phyloP scores from a whole-genome alignment of 2,329 filamentous ascomycete genomes.

The Penicillium sp. region DNA sequence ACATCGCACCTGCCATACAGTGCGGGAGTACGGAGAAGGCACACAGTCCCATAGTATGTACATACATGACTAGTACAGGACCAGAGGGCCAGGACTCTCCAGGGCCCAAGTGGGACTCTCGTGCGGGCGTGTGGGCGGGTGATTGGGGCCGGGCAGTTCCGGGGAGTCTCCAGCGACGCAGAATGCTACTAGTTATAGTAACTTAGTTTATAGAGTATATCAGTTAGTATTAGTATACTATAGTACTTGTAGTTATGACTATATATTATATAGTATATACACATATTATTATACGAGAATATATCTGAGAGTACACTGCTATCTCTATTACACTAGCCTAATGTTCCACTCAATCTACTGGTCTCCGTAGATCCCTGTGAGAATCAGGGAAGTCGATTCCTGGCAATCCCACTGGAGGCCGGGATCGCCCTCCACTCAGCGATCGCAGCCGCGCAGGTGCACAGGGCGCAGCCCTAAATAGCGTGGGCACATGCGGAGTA shows the following conservation, averaged over 20 bases:
- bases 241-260: neutral
- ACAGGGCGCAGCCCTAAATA: slow-evolving; percentile 4
- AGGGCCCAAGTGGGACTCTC: slow-evolving; percentile 18
- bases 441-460: neutral
- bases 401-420: neutral
- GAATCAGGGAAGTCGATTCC: neutral
- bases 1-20: too few species aligned
- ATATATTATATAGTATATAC: neutral
- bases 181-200: neutral
- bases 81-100: too few species aligned
- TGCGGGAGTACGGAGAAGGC: too few species aligned
- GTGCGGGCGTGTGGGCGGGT: slow-evolving; percentile 19
- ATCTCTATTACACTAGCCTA: neutral
- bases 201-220: neutral
- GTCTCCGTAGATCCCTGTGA: neutral
- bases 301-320: too few species aligned
- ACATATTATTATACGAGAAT: neutral
- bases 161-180: slow-evolving; percentile 2
- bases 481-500: neutral
- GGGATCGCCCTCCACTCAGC: slow-evolving; percentile 2
- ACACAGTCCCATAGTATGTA: too few species aligned
- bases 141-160: slow-evolving; percentile 29
- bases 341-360: too few species aligned
- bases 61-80: too few species aligned
- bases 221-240: neutral